These are phyloP conservation scores for Brettanomyces anomalus DNA, from an alignment of 805 yeast genomes.

Conservation along the genomic window DNA sequence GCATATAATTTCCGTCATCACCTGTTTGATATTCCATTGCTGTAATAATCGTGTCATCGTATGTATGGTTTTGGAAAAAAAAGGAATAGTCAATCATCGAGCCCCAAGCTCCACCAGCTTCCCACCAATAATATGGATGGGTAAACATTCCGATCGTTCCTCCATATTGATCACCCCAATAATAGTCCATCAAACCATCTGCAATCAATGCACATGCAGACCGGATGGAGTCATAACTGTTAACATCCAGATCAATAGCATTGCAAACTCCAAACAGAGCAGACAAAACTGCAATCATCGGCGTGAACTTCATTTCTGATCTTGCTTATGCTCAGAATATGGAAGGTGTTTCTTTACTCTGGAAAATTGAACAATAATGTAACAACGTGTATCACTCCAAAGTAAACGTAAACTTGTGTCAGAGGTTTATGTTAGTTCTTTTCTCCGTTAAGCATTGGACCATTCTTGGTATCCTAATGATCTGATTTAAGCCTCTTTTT, in stretches of 20 bases:
- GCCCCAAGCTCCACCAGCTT: conserved; percentile 96
- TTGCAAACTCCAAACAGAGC: too few species aligned
- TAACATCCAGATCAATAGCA: conserved; percentile 27
- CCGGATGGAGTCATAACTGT: conserved; percentile 35
- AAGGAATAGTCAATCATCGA: conserved; percentile 70
- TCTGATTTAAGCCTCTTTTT: too few species aligned
- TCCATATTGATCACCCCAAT: conserved; percentile 55
- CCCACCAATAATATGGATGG: conserved; percentile 97
- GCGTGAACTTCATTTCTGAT: too few species aligned
- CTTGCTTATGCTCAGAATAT: too few species aligned
- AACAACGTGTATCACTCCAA: too few species aligned
- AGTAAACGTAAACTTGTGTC: too few species aligned
- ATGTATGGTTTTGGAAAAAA: conserved; percentile 62
- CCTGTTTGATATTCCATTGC: conserved; percentile 72
- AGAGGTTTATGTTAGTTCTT: too few species aligned
- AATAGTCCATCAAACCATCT: conserved; percentile 60
- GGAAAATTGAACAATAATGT: too few species aligned
- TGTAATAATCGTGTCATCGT: conserved; percentile 44
- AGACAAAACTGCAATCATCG: too few species aligned
- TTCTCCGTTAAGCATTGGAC: too few species aligned
- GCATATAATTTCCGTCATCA: conserved; percentile 68
- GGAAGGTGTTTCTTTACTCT: too few species aligned
- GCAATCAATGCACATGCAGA: conserved; percentile 44
- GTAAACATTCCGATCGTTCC: conserved; percentile 82
- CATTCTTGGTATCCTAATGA: too few species aligned